phyloP scores from a whole-genome alignment of 2,329 filamentous ascomycete species.

The Rutstroemia sp. region DNA sequence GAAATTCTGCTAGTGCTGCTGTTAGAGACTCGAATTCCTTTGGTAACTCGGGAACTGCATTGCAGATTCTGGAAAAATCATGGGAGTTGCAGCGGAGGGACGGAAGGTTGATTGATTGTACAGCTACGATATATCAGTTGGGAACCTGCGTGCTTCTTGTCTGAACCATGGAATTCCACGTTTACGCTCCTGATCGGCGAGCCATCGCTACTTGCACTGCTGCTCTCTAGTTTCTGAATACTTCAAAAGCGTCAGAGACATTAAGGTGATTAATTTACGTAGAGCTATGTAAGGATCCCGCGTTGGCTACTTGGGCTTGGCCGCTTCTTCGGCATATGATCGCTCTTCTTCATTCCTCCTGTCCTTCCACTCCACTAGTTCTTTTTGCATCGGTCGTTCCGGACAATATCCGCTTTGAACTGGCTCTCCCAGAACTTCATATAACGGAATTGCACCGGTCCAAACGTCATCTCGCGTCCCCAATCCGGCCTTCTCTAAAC shows the following conservation, averaged over 20 bases:
- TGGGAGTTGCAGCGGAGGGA: conserved; percentile 11
- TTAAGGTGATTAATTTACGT: not conserved
- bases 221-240: too few relatives aligned
- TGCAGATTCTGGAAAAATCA: conserved; percentile 14
- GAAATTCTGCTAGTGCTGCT: not conserved
- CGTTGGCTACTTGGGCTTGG: not conserved
- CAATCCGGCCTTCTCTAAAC: not conserved
- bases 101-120: conserved; percentile 11
- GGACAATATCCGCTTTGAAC: conserved; percentile 4
- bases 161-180: not conserved
- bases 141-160: conserved; percentile 11
- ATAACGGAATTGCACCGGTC: conserved; percentile 12
- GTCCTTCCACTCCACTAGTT: not conserved
- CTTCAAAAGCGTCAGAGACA: not conserved
- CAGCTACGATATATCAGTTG: conserved; percentile 1
- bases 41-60: conserved; percentile 11
- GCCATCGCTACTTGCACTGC: too few relatives aligned
- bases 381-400: not conserved
- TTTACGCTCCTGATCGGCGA: not conserved
- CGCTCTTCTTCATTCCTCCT: not conserved
- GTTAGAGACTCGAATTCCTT: conserved; percentile 10
- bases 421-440: not conserved
- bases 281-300: not conserved
- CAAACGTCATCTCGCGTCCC: conserved; percentile 25
- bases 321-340: not conserved